These are phyloP conservation scores for Podila minutissima DNA, from an alignment of 192 early-diverging fungal genomes.

Conservation along the genomic window DNA sequence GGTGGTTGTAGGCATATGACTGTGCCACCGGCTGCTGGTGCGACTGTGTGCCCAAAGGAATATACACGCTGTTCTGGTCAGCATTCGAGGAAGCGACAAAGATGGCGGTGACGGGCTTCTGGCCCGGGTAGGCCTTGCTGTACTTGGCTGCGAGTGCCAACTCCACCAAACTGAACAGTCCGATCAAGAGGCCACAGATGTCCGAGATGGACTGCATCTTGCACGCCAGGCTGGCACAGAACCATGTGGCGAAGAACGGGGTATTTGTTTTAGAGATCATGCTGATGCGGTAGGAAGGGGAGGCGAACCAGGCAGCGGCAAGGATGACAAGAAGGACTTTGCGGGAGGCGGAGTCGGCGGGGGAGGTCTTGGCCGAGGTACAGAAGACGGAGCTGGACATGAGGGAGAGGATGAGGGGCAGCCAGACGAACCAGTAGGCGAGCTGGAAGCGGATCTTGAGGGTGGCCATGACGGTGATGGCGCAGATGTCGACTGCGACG, in stretches of 20 bases:
- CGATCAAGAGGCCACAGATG: conserved; percentile 1
- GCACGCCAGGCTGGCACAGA: neutral
- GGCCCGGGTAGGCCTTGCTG: neutral
- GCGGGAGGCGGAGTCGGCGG: neutral
- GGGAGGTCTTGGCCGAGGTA: neutral
- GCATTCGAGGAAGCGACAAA: neutral
- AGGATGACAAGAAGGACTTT: conserved; percentile 1
- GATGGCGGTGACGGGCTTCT: conserved; percentile 3
- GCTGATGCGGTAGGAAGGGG: conserved; percentile 10
- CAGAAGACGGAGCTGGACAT: conserved; percentile 13
- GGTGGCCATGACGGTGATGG: too few relatives aligned
- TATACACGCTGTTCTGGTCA: conserved; percentile 18
- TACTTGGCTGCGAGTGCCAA: neutral
- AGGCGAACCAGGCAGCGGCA: conserved; percentile 8
- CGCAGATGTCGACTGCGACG: too few relatives aligned
- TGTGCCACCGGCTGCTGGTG: neutral
- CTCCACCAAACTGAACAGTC: neutral
- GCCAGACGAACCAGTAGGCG: too few relatives aligned
- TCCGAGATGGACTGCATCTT: neutral
- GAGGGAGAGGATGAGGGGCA: conserved; percentile 7
- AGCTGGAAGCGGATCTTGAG: too few relatives aligned
- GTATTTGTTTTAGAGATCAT: neutral
- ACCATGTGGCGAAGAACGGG: neutral
- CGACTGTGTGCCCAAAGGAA: conserved; percentile 9
- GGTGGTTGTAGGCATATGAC: neutral